phyloP scores from a whole-genome alignment of 2,329 filamentous ascomycete species.

The Penicillium glabrum region DNA sequence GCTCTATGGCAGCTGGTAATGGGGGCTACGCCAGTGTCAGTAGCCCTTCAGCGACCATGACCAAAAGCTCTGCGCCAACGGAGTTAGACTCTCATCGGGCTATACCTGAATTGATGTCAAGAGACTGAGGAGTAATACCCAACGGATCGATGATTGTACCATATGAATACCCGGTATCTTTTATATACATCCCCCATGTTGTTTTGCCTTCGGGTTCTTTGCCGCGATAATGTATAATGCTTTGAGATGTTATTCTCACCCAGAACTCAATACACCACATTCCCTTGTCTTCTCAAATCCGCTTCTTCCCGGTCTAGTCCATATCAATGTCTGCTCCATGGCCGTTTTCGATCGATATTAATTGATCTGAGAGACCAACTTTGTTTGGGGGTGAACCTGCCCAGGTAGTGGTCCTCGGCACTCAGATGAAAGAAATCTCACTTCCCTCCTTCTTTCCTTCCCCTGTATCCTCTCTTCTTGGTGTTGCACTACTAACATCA shows the following conservation, averaged over 20 bases:
- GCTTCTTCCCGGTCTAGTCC: no score
- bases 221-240: not conserved
- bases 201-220: not conserved
- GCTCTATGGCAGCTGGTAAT: not conserved
- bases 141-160: not conserved
- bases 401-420: no score
- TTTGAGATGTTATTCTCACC: not conserved
- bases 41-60: not conserved
- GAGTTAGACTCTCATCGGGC: slow-evolving; percentile 7
- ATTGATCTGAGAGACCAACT: no score
- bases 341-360: no score
- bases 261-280: not conserved
- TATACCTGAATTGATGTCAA: slow-evolving; percentile 8
- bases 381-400: no score
- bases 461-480: no score
- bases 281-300: no score
- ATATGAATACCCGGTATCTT: not conserved
- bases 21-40: not conserved
- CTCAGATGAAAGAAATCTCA: no score
- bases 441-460: no score
- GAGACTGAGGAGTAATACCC: slow-evolving; percentile 6
- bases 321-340: no score
- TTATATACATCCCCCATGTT: not conserved
- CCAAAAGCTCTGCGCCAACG: slow-evolving; percentile 1
- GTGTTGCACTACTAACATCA: no score